A percentile compares a stretch with the other conserved stretches of the same genome.
Conservation (phyloP, 2,329 filamentous ascomycete genomes). For the Oidium heveae region DNA sequence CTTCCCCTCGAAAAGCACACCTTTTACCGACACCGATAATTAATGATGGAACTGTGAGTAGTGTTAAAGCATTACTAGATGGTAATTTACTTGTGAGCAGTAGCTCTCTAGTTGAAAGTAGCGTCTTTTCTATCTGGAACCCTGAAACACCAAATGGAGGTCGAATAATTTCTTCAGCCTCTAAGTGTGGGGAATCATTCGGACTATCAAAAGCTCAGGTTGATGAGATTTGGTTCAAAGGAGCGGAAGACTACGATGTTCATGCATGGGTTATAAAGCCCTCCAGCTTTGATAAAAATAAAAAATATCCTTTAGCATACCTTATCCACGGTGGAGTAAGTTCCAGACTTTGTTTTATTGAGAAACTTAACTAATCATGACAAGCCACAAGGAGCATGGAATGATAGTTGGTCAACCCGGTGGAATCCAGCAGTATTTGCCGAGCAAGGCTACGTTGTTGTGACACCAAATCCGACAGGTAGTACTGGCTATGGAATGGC, state of each 20-base stretch:
- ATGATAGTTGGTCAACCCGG: slow-evolving; percentile 28
- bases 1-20: slow-evolving; percentile 23
- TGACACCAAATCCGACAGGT: slow-evolving; percentile 63
- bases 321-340: slow-evolving; percentile 48
- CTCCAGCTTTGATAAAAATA: slow-evolving; percentile 35
- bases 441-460: slow-evolving; percentile 65
- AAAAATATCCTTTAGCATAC: slow-evolving; percentile 58
- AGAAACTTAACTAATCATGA: neutral
- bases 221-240: slow-evolving; percentile 43
- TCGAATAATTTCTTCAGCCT: slow-evolving; percentile 31
- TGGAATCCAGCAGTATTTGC: slow-evolving; percentile 78
- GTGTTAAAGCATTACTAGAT: slow-evolving; percentile 25
- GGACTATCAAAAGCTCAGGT: slow-evolving; percentile 38
- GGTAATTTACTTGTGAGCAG: slow-evolving; percentile 35
- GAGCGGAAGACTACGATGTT: slow-evolving; percentile 35
- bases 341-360: neutral
- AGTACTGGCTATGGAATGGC: slow-evolving; percentile 62
- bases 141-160: slow-evolving; percentile 18
- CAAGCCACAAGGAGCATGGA: slow-evolving; percentile 14
- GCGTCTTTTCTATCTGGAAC: slow-evolving; percentile 30
- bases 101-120: slow-evolving; percentile 49
- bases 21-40: slow-evolving; percentile 25
- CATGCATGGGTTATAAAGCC: slow-evolving; percentile 39
- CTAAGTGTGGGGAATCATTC: slow-evolving; percentile 38
- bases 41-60: slow-evolving; percentile 26